Evolutionary conservation across 108 stramenopile genomes (phyloP).

Genomic region (Pseudonitzschia multistriata): DNA sequence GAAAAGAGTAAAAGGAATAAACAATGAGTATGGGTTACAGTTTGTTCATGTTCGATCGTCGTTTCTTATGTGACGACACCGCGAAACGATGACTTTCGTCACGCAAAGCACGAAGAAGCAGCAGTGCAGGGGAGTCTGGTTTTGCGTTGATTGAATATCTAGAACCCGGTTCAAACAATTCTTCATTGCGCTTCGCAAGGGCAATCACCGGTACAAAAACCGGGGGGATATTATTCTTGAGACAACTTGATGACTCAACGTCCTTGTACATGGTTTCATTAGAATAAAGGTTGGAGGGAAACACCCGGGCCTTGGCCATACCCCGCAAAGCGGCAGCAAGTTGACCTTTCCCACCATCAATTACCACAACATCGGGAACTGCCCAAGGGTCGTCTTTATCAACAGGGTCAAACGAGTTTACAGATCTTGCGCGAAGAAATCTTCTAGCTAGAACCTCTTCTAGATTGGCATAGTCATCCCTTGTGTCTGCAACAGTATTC

Average conservation of each 20-base stretch:
- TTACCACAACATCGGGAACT: slow-evolving; percentile 68
- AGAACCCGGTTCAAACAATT: slow-evolving; percentile 34
- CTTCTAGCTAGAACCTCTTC: slow-evolving; percentile 66
- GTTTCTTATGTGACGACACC: slow-evolving; percentile 20
- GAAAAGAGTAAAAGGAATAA: too few species aligned
- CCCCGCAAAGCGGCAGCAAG: slow-evolving; percentile 67
- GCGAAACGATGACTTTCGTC: slow-evolving; percentile 78
- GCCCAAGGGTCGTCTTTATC: slow-evolving; percentile 48
- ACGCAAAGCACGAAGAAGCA: slow-evolving; percentile 55
- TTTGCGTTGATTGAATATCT: slow-evolving; percentile 40
- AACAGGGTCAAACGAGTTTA: slow-evolving; percentile 19
- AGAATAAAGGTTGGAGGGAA: slow-evolving; percentile 9
- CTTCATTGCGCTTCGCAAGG: slow-evolving; percentile 56
- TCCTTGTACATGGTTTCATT: background rate
- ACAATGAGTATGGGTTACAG: background rate
- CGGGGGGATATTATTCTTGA: background rate
- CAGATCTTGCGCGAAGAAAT: slow-evolving; percentile 30
- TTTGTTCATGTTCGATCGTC: background rate
- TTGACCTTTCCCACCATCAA: slow-evolving; percentile 82
- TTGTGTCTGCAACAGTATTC: slow-evolving; percentile 43
- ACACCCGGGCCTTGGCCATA: slow-evolving; percentile 42
- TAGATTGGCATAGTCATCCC: slow-evolving; percentile 72
- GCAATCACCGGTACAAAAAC: slow-evolving; percentile 41
- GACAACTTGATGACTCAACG: background rate
- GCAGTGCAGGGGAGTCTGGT: slow-evolving; percentile 50